Percentiles rank a stretch among this genome's conserved stretches.
These are phyloP conservation scores for Fusarium lateritium DNA, from an alignment of 2,329 filamentous ascomycete species.

Conservation along the genomic window DNA sequence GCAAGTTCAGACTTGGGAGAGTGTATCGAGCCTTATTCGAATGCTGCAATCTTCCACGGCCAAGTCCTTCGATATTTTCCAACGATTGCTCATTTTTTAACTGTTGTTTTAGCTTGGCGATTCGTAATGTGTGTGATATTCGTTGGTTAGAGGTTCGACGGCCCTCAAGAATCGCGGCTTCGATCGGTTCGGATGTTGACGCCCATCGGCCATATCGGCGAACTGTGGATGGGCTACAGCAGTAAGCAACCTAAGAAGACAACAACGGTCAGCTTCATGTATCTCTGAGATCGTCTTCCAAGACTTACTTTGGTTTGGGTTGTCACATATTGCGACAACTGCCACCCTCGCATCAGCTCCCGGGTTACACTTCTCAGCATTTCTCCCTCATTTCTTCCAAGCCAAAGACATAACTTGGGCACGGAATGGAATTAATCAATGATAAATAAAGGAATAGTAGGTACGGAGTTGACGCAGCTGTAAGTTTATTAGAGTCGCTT, in stretches of 20 bases:
- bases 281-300: background rate
- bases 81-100: conserved; percentile 26
- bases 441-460: background rate
- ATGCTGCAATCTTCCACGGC: background rate
- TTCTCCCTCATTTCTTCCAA: conserved; percentile 53
- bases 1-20: background rate
- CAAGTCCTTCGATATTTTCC: conserved; percentile 1
- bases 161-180: conserved; percentile 19
- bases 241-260: conserved; percentile 24
- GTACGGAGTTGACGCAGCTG: background rate
- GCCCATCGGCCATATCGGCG: conserved; percentile 30
- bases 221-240: background rate
- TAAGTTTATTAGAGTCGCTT: background rate
- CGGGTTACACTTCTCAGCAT: conserved; percentile 55
- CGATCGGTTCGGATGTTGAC: conserved; percentile 22
- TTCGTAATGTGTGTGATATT: background rate
- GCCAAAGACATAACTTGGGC: conserved; percentile 1
- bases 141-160: conserved; percentile 7
- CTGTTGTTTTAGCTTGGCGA: conserved; percentile 13
- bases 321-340: conserved; percentile 43
- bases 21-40: background rate
- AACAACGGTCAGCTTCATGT: conserved; percentile 24
- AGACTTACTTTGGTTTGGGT: conserved; percentile 43
- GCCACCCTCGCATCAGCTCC: conserved; percentile 52
- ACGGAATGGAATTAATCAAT: background rate